phyloP scores from a whole-genome alignment of 2,329 filamentous ascomycete genomes.

The Fusarium praegraminearum region DNA sequence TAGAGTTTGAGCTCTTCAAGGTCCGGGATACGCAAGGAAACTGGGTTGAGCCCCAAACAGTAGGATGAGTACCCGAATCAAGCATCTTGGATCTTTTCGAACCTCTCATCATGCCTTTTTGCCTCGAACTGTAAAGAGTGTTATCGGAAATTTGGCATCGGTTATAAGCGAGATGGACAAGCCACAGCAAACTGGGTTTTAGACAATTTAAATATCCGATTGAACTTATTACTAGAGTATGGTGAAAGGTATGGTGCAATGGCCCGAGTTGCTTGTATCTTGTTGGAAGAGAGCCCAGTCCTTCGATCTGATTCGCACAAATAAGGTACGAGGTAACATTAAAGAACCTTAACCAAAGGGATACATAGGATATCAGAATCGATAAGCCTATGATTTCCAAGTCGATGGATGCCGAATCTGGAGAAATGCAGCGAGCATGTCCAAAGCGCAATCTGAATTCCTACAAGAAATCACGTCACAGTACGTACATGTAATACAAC shows the following conservation, averaged over 20 bases:
- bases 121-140: not conserved
- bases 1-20: not conserved
- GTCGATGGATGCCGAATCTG: not conserved
- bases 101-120: not conserved
- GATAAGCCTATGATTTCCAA: not conserved
- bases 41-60: not conserved
- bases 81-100: not conserved
- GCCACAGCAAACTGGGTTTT: not conserved
- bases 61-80: not conserved
- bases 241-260: not conserved
- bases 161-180: not conserved
- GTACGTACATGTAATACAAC: not conserved
- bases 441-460: not conserved
- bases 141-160: not conserved
- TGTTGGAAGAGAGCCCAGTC: not conserved
- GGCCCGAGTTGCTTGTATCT: not conserved
- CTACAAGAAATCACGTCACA: not conserved
- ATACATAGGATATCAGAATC: not conserved
- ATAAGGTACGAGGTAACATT: not conserved
- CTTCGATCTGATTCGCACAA: too few species aligned
- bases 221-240: not conserved
- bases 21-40: not conserved
- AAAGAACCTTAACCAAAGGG: not conserved
- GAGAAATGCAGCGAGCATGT: slow-evolving; percentile 3
- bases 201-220: not conserved